Percentiles rank a stretch among this genome's conserved stretches.
These are phyloP conservation scores for Stipa capillata DNA, from an alignment of 176 grass and related monocot genomes.

Conservation along the genomic window DNA sequence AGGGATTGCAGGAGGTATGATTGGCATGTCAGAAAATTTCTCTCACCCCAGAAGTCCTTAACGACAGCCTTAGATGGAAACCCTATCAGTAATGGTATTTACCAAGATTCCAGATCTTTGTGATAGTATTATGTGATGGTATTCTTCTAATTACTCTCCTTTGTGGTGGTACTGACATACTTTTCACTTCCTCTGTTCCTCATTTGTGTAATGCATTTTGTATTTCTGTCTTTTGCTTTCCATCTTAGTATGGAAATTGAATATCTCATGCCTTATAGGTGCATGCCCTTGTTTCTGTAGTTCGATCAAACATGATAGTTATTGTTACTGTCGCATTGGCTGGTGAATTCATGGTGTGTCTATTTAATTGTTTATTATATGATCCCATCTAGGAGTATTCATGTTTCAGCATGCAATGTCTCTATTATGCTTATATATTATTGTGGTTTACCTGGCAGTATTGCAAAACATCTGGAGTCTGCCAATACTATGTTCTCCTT, in stretches of 20 bases:
- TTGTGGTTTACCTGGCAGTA: constrained; percentile 35
- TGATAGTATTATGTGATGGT: no score
- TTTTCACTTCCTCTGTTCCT: neutral
- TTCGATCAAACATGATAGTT: neutral
- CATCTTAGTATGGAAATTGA: neutral
- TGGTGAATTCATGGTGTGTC: neutral
- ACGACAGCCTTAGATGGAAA: no score
- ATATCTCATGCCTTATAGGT: neutral
- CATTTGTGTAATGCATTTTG: neutral
- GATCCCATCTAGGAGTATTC: neutral
- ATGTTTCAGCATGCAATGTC: neutral
- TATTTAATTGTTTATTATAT: neutral
- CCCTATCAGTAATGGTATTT: no score
- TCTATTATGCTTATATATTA: neutral
- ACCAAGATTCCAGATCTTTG: no score
- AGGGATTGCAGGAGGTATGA: no score
- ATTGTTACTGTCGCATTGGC: neutral
- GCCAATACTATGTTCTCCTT: constrained; percentile 92
- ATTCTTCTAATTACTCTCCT: neutral
- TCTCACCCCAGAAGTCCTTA: no score
- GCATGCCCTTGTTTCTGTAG: neutral
- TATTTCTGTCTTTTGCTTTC: neutral
- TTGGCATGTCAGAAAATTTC: no score
- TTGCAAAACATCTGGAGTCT: constrained; percentile 72
- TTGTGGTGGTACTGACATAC: neutral